Evolutionary conservation across 805 yeast species (phyloP), one percentile per base, ranked within the genome.

Genomic region (Pichia manshurica): DNA sequence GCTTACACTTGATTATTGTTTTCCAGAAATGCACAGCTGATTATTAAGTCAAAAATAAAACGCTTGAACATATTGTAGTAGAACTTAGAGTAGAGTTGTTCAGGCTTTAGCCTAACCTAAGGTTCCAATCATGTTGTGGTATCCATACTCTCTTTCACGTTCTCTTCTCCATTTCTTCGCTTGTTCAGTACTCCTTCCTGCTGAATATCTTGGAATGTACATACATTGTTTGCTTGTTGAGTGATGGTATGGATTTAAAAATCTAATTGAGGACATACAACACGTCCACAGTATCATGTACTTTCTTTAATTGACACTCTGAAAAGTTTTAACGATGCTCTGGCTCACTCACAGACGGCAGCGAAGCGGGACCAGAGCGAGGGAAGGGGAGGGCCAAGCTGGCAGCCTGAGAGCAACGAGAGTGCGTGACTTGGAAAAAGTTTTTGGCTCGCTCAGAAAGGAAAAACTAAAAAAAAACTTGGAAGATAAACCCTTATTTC

Each of bases 151-250:
- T 25, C 29, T 25, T 25, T 25, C 10, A n/a, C n/a, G n/a, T 25
- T 7, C 29, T 10, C 29, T 10, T 25, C 10, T 25, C 10, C 29
- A 7, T 25, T 25, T 10, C 10, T 25, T 25, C 29, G 29, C 10
- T 8, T 7, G 10, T 10, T 25, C 29, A 8, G 29, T 10, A 25
- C 29, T 25, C 29, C 10, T 10, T 8, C 7, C 29, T 25, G 10
- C 10, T 25, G 29, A 25, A 7, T 10, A 25, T 10, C 10, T 7
- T 25, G 29, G 10, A 16, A 15, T 42, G 25, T 42, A 38, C 40
- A 37, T 39, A 47, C 40, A 47, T 39, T 35, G 17, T 32, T 37
- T 45, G 46, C 8, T 44, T 19, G 44, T 39, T 42, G 45, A 17
- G 39, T 29, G 42, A 43, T 48, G 39, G 40, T 29, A 13, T 37